Percentiles rank a stretch among this genome's conserved stretches.
These are phyloP conservation scores for Trichoderma erinaceum DNA, from an alignment of 495 filamentous ascomycete species.

Conservation along the genomic window DNA sequence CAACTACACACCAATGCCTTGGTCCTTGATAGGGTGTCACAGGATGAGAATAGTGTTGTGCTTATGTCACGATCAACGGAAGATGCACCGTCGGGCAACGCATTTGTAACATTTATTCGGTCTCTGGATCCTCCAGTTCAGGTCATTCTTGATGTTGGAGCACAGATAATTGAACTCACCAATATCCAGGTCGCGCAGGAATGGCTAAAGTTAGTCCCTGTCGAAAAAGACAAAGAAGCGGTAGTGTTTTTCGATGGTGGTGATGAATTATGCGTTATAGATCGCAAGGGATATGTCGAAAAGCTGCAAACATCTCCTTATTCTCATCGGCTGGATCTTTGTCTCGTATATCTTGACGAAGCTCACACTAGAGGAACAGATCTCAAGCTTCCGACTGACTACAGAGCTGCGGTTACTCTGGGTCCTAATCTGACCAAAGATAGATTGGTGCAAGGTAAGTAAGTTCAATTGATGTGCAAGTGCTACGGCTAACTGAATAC, in stretches of 20 bases:
- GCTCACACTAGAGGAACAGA: constrained; percentile 73
- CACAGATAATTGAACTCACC: constrained; percentile 60
- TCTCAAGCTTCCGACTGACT: constrained; percentile 54
- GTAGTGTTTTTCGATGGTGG: constrained; percentile 49
- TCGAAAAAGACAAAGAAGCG: constrained; percentile 32
- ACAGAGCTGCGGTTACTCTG: constrained; percentile 62
- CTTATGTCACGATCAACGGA: constrained; percentile 23
- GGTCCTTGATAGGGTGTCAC: constrained; percentile 53
- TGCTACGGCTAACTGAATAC: background rate
- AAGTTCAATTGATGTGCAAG: background rate
- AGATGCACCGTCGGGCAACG: background rate
- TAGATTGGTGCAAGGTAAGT: constrained; percentile 63
- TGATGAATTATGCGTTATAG: constrained; percentile 44
- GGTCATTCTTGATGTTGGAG: constrained; percentile 70
- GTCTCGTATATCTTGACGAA: constrained; percentile 69
- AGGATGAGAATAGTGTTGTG: constrained; percentile 45
- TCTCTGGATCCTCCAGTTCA: constrained; percentile 34
- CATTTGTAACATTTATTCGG: constrained; percentile 35
- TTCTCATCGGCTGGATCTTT: constrained; percentile 50
- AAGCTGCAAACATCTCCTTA: constrained; percentile 56
- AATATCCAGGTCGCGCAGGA: constrained; percentile 49
- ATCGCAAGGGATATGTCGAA: constrained; percentile 40
- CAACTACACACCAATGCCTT: constrained; percentile 60
- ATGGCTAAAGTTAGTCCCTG: constrained; percentile 36
- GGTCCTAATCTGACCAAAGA: constrained; percentile 67